Conservation (phyloP, 2,329 filamentous ascomycete species). For the Diplodia corticola region DNA sequence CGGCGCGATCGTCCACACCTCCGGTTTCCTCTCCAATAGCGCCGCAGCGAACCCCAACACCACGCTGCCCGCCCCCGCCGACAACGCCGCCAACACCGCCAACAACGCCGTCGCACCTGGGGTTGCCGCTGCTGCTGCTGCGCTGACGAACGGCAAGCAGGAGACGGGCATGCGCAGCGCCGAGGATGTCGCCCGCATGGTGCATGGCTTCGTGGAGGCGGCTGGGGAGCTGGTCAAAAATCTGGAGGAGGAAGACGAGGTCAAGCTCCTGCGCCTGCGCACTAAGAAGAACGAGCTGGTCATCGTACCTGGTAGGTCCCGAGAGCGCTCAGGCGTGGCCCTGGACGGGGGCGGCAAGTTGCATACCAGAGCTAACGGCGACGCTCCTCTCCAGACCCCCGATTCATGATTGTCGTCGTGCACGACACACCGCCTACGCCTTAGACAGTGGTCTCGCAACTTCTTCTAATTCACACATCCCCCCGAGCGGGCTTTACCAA, state of each 20-base stretch:
- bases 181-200: conserved; percentile 72
- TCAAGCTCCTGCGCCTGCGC: conserved; percentile 72
- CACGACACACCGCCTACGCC: conserved; percentile 73
- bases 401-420: conserved; percentile 76
- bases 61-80: conserved; percentile 37
- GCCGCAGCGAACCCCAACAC: conserved; percentile 49
- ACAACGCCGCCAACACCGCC: conserved; percentile 33
- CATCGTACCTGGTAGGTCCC: conserved; percentile 64
- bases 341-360: not conserved
- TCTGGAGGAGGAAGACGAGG: conserved; percentile 74
- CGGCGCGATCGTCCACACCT: conserved; percentile 73
- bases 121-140: conserved; percentile 17
- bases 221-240: conserved; percentile 70
- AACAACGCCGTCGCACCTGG: conserved; percentile 29
- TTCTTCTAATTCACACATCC: not conserved
- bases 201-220: conserved; percentile 72
- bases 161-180: conserved; percentile 58
- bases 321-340: not conserved
- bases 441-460: not conserved
- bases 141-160: conserved; percentile 34
- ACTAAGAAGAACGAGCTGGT: conserved; percentile 86
- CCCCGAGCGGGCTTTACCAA: conserved; percentile 16
- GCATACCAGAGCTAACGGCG: not conserved
- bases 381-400: conserved; percentile 54
- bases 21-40: conserved; percentile 65